Base-by-base conservation (phyloP, 2,329 filamentous ascomycete genomes). In the Colletotrichum truncatum region DNA sequence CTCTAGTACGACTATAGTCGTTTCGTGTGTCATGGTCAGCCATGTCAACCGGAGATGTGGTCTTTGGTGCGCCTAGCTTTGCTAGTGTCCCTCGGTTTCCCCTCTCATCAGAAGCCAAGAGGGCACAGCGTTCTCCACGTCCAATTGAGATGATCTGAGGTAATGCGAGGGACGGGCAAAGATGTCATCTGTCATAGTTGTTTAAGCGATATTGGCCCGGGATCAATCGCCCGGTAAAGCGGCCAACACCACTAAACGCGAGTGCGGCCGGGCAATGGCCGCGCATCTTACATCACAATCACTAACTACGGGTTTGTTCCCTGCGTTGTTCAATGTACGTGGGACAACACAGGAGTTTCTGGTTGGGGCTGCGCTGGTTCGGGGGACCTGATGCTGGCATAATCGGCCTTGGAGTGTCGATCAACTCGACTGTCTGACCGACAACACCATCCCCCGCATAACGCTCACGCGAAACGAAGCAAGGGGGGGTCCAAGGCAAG, bases 281-380 rank as follows among this genome's bases (percentile, higher is more conserved):
- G 56, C 48, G 38, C 0, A 54, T 64, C 62, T 64, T 61, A 61
- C 62, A 61, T 64, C 56, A 64, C 32, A 34, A 18, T 49, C n/a
- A n/a, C n/a, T n/a, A n/a, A n/a, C n/a, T n/a, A n/a, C n/a, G n/a
- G n/a, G n/a, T n/a, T n/a, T n/a, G n/a, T n/a, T n/a, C n/a, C n/a
- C n/a, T n/a, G n/a, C n/a, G n/a, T n/a, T n/a, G n/a, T n/a, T n/a
- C n/a, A n/a, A n/a, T n/a, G n/a, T n/a, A n/a, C n/a, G n/a, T n/a
- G n/a, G n/a, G n/a, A n/a, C n/a, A n/a, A n/a, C n/a, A n/a, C n/a
- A n/a, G n/a, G n/a, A n/a, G n/a, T n/a, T n/a, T n/a, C n/a, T n/a
- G n/a, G n/a, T n/a, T n/a, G n/a, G n/a, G n/a, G n/a, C n/a, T n/a
- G n/a, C n/a, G n/a, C n/a, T n/a, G n/a, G n/a, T n/a, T n/a, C n/a